Evolutionary conservation across 805 yeast species (phyloP).

Genomic region (Zygotorulaspora sp.): DNA sequence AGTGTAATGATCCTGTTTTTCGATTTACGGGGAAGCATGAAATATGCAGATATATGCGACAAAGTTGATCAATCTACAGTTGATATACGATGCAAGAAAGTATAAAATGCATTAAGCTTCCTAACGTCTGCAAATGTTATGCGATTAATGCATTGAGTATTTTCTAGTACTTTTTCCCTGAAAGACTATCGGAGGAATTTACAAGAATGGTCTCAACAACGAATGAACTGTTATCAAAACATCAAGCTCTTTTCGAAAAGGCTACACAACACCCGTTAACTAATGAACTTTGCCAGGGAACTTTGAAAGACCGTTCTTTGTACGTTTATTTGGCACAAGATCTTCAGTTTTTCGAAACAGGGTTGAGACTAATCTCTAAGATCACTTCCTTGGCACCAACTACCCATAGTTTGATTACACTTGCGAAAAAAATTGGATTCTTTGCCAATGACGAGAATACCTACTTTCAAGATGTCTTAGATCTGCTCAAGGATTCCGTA

Average conservation of each 20-base stretch:
- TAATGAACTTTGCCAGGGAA: slow-evolving; percentile 44
- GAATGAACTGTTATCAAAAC: slow-evolving; percentile 25
- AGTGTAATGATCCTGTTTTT: neutral
- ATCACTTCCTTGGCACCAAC: slow-evolving; percentile 43
- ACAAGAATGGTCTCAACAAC: slow-evolving; percentile 18
- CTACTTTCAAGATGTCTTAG: slow-evolving; percentile 40
- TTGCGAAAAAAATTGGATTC: slow-evolving; percentile 51
- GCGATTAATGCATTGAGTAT: neutral
- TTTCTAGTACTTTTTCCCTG: neutral
- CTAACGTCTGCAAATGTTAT: neutral
- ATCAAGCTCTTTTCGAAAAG: slow-evolving; percentile 23
- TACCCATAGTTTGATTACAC: slow-evolving; percentile 35
- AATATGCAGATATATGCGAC: neutral
- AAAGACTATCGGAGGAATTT: neutral
- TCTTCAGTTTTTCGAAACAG: slow-evolving; percentile 42
- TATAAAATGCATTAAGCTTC: neutral
- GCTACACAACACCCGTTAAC: slow-evolving; percentile 42
- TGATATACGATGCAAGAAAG: neutral
- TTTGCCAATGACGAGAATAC: slow-evolving; percentile 46
- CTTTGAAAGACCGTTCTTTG: slow-evolving; percentile 40
- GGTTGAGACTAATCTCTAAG: slow-evolving; percentile 42
- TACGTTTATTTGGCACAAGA: slow-evolving; percentile 48
- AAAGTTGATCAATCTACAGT: too few species aligned
- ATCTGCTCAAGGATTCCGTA: slow-evolving; percentile 22
- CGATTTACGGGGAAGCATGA: neutral